A percentile compares a stretch with the other conserved stretches of the same genome.
Conservation (phyloP, 371 early-diverging fungal genomes). For the Fennellomyces sp. region DNA sequence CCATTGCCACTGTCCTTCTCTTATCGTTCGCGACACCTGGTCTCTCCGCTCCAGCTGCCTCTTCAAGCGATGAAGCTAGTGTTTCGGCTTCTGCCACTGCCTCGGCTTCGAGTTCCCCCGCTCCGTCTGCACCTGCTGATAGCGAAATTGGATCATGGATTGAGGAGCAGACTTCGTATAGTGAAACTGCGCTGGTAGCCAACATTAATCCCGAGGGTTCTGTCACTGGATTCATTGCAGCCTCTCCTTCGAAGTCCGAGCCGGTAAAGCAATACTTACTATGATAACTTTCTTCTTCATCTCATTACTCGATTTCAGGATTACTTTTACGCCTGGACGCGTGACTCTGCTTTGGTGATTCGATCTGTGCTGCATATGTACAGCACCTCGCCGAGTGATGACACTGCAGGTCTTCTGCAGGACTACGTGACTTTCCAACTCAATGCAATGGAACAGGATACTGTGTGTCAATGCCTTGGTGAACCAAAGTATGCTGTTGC, state of each 20-base stretch:
- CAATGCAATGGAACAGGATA: conserved; percentile 20
- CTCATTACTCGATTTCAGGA: conserved; percentile 22
- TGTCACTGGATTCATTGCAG: conserved; percentile 37
- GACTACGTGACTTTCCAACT: conserved; percentile 45
- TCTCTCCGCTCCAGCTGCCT: not conserved
- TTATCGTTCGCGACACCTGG: not conserved
- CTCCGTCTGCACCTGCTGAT: not conserved
- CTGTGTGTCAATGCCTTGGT: conserved; percentile 58
- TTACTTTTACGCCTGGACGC: conserved; percentile 82
- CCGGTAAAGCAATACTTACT: conserved; percentile 33
- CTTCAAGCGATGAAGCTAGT: not conserved
- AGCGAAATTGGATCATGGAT: conserved; percentile 4
- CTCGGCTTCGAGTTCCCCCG: not conserved
- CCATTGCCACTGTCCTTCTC: not conserved
- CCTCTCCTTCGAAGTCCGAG: conserved; percentile 32
- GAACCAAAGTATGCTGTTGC: conserved; percentile 64
- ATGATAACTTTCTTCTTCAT: not conserved
- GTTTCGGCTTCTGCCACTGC: not conserved
- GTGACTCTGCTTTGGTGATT: conserved; percentile 71
- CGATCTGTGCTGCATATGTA: conserved; percentile 20
- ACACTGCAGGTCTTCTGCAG: conserved; percentile 12
- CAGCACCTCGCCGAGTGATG: conserved; percentile 8
- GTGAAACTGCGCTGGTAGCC: conserved; percentile 4
- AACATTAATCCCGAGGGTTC: conserved; percentile 43
- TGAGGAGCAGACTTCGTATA: not conserved